Conservation (phyloP, 768 basidiomycete genomes). For the Podaxis carcinomalis region DNA sequence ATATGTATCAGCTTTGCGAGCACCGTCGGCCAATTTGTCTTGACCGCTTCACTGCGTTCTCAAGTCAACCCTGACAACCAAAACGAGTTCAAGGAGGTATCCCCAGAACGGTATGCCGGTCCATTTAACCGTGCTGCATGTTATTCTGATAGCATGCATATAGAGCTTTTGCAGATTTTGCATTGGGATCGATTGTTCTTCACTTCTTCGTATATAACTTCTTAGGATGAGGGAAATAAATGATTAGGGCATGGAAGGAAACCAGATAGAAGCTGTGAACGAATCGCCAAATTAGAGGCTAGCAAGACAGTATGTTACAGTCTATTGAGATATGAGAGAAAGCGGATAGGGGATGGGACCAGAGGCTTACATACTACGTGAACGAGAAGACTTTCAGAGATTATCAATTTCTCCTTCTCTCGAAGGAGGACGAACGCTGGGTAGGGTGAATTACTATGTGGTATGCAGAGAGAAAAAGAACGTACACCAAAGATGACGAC, state of each 20-base stretch:
- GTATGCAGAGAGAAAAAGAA: constrained; percentile 12
- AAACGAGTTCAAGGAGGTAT: constrained; percentile 82
- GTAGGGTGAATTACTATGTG: not conserved
- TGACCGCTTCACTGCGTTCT: constrained; percentile 85
- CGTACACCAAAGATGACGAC: constrained; percentile 80
- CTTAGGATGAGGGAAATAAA: constrained; percentile 59
- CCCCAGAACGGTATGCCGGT: constrained; percentile 79
- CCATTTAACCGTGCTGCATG: not conserved
- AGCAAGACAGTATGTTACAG: not conserved
- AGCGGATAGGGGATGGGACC: not conserved
- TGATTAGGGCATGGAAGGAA: not conserved
- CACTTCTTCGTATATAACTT: constrained; percentile 99
- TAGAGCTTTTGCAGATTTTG: constrained; percentile 98
- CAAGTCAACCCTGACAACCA: constrained; percentile 90
- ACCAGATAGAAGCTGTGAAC: not conserved
- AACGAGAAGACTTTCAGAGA: not conserved
- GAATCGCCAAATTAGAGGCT: constrained; percentile 9
- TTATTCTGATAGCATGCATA: constrained; percentile 1
- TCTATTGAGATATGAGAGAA: not conserved
- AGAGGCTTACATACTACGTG: not conserved
- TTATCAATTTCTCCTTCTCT: constrained; percentile 41
- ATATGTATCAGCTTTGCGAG: constrained; percentile 70
- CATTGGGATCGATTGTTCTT: constrained; percentile 88
- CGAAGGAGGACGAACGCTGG: constrained; percentile 73
- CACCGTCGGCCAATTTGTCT: constrained; percentile 94